These are phyloP conservation scores for Conringia planisiliqua DNA, from an alignment of 345 rosid species.

Conservation along the genomic window DNA sequence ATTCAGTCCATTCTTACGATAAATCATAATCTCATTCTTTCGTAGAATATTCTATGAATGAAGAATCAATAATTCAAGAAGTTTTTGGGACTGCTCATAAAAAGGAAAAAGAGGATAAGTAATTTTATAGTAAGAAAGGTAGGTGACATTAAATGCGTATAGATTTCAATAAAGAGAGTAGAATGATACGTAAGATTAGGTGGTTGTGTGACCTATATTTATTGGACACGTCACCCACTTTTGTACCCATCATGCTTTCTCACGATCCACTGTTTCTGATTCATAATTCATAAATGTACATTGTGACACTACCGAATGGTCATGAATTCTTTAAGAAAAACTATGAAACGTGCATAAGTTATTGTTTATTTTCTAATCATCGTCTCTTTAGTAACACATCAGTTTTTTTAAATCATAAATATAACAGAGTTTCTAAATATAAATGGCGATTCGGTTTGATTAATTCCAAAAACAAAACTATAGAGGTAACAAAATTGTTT, in stretches of 20 bases:
- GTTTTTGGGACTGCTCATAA: neutral
- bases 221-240: constrained; percentile 6
- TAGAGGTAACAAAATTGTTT: no score
- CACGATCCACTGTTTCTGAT: neutral
- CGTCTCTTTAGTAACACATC: neutral
- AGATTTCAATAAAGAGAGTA: constrained; percentile 3
- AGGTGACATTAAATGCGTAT: constrained; percentile 18
- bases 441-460: no score
- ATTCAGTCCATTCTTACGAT: neutral
- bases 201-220: constrained; percentile 14
- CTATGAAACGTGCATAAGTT: neutral
- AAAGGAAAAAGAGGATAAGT: neutral
- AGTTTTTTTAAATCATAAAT: neutral
- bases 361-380: neutral
- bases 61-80: neutral
- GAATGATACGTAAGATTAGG: constrained; percentile 1
- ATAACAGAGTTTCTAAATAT: no score
- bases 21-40: neutral
- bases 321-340: neutral
- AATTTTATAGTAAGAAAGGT: neutral
- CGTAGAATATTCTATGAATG: neutral
- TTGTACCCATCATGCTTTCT: neutral
- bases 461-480: no score
- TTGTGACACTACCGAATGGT: neutral
- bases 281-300: neutral